These are phyloP conservation scores for Canavalia gladiata DNA, from an alignment of 306 rosid genomes.

Conservation along the genomic window DNA sequence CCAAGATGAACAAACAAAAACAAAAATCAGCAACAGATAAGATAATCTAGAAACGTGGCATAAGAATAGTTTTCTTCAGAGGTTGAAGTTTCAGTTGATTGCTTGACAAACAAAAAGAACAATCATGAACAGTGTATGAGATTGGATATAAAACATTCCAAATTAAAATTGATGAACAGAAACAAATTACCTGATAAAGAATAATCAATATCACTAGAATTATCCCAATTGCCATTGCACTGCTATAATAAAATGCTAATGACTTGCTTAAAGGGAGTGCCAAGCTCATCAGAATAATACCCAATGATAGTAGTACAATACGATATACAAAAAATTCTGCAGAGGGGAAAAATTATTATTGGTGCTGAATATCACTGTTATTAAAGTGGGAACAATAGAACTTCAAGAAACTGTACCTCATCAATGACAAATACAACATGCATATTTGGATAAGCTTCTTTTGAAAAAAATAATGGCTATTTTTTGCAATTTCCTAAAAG, in stretches of 20 bases:
- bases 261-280: conserved; percentile 80
- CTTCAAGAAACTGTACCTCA: conserved; percentile 35
- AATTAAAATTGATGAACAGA: conserved; percentile 24
- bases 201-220: conserved; percentile 81
- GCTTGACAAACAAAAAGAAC: conserved; percentile 23
- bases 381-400: conserved; percentile 10
- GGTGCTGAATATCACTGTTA: conserved; percentile 21
- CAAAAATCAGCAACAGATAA: conserved; percentile 16
- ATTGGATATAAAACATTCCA: conserved; percentile 11
- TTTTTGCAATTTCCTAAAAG: neutral
- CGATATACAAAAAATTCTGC: conserved; percentile 83
- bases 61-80: neutral
- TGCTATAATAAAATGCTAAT: conserved; percentile 77
- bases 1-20: conserved; percentile 17
- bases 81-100: neutral
- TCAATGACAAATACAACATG: conserved; percentile 17
- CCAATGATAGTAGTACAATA: conserved; percentile 62
- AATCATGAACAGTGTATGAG: conserved; percentile 21
- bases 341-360: conserved; percentile 29
- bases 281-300: conserved; percentile 72
- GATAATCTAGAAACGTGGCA: conserved; percentile 25
- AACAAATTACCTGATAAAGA: conserved; percentile 84
- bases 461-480: neutral
- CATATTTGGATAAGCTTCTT: neutral
- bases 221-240: conserved; percentile 85